Evolutionary conservation across 441 rosid species (phyloP).

Genomic region (Pelargonium cotyledonis): DNA sequence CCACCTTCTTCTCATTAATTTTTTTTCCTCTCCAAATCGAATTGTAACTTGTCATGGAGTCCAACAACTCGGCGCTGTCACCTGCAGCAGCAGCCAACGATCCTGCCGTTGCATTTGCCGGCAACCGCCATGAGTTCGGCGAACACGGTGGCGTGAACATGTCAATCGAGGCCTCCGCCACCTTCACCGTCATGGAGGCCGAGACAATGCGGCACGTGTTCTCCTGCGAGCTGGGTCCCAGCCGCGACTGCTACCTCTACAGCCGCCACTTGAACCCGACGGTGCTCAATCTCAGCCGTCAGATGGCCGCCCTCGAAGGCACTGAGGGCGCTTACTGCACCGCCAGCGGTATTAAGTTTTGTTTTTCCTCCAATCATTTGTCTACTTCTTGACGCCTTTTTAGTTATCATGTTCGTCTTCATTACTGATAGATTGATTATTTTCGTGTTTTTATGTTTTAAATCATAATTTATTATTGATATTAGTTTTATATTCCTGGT

Average conservation of each 20-base stretch:
- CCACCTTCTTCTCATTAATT: no score
- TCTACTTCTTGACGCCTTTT: no score
- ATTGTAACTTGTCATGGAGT: no score
- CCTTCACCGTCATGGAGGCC: constrained; percentile 16
- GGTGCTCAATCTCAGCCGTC: constrained; percentile 78
- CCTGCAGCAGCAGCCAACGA: no score
- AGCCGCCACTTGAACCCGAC: constrained; percentile 95
- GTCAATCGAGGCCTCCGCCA: constrained; percentile 48
- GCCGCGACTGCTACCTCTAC: constrained; percentile 79
- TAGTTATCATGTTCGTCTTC: no score
- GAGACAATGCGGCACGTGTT: constrained; percentile 90
- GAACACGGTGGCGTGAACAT: constrained; percentile 97
- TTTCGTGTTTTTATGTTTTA: no score
- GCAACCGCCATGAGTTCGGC: constrained; percentile 79
- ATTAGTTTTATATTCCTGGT: no score
- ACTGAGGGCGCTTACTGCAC: constrained; percentile 97
- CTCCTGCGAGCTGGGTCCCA: constrained; percentile 85
- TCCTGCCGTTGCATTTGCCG: constrained; percentile 71
- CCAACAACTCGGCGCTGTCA: no score
- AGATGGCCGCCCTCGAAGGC: constrained; percentile 96
- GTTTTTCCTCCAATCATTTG: no score
- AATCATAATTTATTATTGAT: no score
- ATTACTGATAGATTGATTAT: no score
- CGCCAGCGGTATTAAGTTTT: constrained; percentile 95
- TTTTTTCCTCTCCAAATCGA: no score